These are phyloP conservation scores for Suillus decipiens DNA, from an alignment of 768 basidiomycete genomes.

Conservation along the genomic window DNA sequence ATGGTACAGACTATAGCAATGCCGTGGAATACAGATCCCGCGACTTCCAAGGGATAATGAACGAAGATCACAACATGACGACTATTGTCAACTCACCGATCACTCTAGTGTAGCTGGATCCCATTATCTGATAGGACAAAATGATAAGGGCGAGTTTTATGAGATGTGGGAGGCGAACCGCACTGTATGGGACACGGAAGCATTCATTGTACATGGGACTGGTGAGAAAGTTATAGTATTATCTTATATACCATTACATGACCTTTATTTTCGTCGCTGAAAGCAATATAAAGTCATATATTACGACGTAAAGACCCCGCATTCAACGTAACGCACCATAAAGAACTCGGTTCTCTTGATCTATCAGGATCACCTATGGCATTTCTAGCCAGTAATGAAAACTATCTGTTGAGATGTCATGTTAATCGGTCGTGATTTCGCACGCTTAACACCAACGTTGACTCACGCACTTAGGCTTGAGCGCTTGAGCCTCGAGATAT, in stretches of 20 bases:
- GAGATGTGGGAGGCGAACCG: too few species aligned
- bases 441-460: background rate
- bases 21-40: constrained; percentile 21
- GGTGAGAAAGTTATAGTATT: too few species aligned
- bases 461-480: background rate
- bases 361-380: background rate
- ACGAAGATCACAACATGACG: background rate
- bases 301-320: too few species aligned
- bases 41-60: constrained; percentile 6
- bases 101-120: background rate
- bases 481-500: background rate
- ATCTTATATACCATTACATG: too few species aligned
- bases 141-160: background rate
- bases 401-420: background rate
- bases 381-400: background rate
- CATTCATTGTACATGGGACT: background rate
- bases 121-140: background rate
- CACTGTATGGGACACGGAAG: background rate
- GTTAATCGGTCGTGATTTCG: background rate
- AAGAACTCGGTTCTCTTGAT: too few species aligned
- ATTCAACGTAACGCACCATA: too few species aligned
- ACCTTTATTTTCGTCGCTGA: too few species aligned
- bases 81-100: background rate
- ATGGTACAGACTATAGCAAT: constrained; percentile 23
- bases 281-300: too few species aligned